Base-by-base conservation (phyloP, 2,329 filamentous ascomycete genomes). In the Coniochaeta ligniaria region DNA sequence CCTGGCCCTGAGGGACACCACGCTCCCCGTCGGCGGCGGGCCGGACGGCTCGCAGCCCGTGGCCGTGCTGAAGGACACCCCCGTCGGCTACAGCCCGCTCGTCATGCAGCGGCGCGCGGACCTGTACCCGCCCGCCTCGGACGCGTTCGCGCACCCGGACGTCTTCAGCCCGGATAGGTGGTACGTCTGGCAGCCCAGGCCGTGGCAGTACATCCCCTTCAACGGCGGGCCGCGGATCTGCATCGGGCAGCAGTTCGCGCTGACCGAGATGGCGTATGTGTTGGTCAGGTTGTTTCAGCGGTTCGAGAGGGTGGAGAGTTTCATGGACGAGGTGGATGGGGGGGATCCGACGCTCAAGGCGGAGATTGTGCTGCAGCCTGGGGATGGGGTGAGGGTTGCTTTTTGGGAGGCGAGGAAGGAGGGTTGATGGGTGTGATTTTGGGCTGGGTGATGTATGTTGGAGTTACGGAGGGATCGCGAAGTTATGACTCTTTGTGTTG, bases 221-320 rank as follows among this genome's bases (percentile, higher is more conserved):
- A 91, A 91, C 70, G 87, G 87, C 12, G 89, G 88, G 1, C 86
- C 89, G 50, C 78, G 89, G 35, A 89, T 91, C 69, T 91, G 89
- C 73, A 84, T 92, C 62, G 89, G 89, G 1, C 89, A 94, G 78
- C 89, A 94, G 72, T 94, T 92, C 71, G 91, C 90, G 16, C 74
- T 93, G 55, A 91, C 89, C 0, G 89, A 93, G 77, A 90, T 90
- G 77, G 77, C 78, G 33, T 93, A 93, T 70, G 86, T 89, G 11
- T 80, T 92, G 62, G 86, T 87, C 31, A 78, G 90, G 52, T 69
- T 94, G 65, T 83, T 93, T 69, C 91, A 94, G 76, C 79, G 81
- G 26, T 95, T 89, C 69, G 84, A 86, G 60, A 74, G 79, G 12
- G 77, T 92, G 8, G 82, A 85, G 67, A 83, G 76, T 67, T 75